Evolutionary conservation across 2,329 filamentous ascomycete species (phyloP), one percentile per base, ranked within the genome.

Genomic region (Chaetomiaceae sp.): DNA sequence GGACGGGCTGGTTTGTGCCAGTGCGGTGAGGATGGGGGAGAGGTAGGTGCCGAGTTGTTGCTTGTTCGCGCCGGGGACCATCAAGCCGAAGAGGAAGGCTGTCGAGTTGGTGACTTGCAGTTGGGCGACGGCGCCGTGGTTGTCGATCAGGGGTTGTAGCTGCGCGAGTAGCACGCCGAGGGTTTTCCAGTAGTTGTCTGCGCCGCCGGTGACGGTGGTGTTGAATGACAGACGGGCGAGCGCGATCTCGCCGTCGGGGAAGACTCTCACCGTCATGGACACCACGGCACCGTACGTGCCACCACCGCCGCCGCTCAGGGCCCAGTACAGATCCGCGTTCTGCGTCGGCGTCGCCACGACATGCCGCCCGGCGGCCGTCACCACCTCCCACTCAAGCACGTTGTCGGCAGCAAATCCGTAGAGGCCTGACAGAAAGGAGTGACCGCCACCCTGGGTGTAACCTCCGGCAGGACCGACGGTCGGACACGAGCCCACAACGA

Each of bases 341-440:
- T 42, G 37, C 4, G 47, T 47, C 1, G 42, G 49, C 3, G 39
- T 44, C 3, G 49, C 54, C 4, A 41, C 49, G 6, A 57, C n/a
- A 9, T 49, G 24, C 4, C 39, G 24, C 1, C 70, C 69, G 42
- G 62, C 57, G 1, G 65, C 64, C 1, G 71, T 62, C 3, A 74
- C 68, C 12, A 56, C 42, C 17, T 72, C 62, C 38, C 58, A 70
- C 44, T 52, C 50, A 2, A 53, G 43, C 6, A 37, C 29, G 6
- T 48, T 41, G 42, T 55, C 53, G 7, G 49, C 41, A 4, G 30
- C 52, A 3, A 54, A 32, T 1, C 52, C 52, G 37, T 49, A 52
- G 4, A 11, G 10, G 5, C 26, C 36, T 7, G 17, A 9, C 3
- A 54, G 38, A 1, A 38, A 41, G 1, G 42, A 30, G 15, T 50